phyloP scores from a whole-genome alignment of 2,329 filamentous ascomycete genomes.

The Fusarium sp. region DNA sequence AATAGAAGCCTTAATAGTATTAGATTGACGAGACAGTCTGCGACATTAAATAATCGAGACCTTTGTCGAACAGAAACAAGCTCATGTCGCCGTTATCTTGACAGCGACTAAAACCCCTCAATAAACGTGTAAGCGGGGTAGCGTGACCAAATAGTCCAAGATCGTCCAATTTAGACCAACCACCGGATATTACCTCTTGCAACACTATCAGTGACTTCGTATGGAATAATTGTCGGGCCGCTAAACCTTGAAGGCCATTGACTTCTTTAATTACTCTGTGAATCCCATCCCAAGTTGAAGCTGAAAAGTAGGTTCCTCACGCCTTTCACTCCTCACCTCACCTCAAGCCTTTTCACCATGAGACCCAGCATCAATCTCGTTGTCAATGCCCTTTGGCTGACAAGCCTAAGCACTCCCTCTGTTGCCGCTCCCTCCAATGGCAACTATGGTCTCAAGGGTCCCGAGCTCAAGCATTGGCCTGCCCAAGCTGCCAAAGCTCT shows the following conservation, averaged over 20 bases:
- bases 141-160: conserved; percentile 15
- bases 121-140: conserved; percentile 16
- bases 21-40: neutral
- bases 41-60: neutral
- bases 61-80: neutral
- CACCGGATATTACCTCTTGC: conserved; percentile 14
- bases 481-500: conserved; percentile 47
- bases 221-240: conserved; percentile 32
- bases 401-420: conserved; percentile 15
- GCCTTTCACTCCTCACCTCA: neutral
- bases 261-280: conserved; percentile 8
- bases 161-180: conserved; percentile 16
- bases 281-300: neutral
- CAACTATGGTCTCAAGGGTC: conserved; percentile 27
- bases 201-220: neutral
- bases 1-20: conserved; percentile 4
- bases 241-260: neutral
- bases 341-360: conserved; percentile 11
- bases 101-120: conserved; percentile 4
- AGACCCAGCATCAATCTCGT: conserved; percentile 14
- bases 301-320: neutral
- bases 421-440: conserved; percentile 10
- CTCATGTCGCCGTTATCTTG: neutral
- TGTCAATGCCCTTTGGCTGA: conserved; percentile 28
- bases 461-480: conserved; percentile 50